Conservation (phyloP, 139 green algal genomes). For the Coccomyxa sp. region DNA sequence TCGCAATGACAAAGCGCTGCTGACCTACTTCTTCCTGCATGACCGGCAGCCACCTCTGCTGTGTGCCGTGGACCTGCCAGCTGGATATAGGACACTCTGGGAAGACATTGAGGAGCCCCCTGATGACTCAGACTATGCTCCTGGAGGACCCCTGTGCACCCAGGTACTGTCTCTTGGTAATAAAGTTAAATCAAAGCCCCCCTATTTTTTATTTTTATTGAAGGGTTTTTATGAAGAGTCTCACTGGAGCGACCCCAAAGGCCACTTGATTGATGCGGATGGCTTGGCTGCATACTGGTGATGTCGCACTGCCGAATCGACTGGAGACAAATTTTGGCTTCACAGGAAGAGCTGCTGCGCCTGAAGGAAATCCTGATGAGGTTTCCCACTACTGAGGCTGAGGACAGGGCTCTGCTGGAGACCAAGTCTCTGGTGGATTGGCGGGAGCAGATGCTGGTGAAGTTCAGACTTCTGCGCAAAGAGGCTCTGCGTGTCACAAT, state of each 20-base stretch:
- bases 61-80: background rate
- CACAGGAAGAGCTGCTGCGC: background rate
- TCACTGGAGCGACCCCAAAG: too few relatives aligned
- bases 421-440: background rate
- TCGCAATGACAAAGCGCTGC: background rate
- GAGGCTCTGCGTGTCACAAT: background rate
- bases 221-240: background rate
- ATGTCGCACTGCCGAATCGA: background rate
- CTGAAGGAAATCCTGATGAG: background rate
- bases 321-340: background rate
- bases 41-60: background rate
- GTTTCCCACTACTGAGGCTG: background rate
- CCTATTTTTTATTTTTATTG: too few relatives aligned
- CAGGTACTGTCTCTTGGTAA: background rate
- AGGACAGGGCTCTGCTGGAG: background rate
- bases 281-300: too few relatives aligned
- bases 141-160: background rate
- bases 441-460: background rate
- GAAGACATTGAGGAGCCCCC: background rate
- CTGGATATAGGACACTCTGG: background rate
- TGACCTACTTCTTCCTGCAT: background rate
- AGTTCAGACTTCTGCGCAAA: background rate
- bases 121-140: background rate
- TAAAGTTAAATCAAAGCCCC: background rate
- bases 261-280: too few relatives aligned